Conservation (phyloP, 305 asterid species). For the Fraxinus nigra region DNA sequence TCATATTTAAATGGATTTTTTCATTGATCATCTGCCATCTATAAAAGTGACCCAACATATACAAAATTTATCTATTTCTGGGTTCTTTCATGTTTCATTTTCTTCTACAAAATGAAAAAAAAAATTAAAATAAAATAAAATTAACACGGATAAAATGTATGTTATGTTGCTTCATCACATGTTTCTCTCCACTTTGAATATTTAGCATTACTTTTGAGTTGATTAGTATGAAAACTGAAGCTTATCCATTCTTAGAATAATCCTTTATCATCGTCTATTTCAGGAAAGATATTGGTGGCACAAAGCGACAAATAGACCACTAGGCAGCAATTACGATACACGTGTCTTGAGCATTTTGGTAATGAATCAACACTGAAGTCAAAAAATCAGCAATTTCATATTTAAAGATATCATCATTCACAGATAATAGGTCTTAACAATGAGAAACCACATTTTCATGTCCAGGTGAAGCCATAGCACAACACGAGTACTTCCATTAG, state of each 20-base stretch:
- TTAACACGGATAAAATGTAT: background rate
- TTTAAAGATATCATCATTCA: background rate
- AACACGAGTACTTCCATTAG: background rate
- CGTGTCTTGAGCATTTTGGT: background rate
- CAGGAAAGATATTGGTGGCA: background rate
- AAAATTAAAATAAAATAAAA: background rate
- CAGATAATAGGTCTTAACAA: conserved; percentile 5
- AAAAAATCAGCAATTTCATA: background rate
- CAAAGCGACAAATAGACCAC: background rate
- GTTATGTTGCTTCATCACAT: background rate
- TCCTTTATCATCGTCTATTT: background rate
- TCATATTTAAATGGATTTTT: background rate
- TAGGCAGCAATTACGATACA: background rate
- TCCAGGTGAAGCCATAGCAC: background rate
- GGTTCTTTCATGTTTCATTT: background rate
- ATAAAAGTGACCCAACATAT: background rate
- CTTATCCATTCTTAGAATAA: background rate
- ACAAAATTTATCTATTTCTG: background rate
- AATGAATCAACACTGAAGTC: background rate
- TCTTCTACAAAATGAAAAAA: background rate
- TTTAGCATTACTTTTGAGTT: background rate
- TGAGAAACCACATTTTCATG: background rate
- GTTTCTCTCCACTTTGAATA: background rate
- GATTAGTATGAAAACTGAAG: background rate
- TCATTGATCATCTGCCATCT: background rate